phyloP scores from a whole-genome alignment of 2,329 filamentous ascomycete genomes.

The Ophiobolus disseminans region DNA sequence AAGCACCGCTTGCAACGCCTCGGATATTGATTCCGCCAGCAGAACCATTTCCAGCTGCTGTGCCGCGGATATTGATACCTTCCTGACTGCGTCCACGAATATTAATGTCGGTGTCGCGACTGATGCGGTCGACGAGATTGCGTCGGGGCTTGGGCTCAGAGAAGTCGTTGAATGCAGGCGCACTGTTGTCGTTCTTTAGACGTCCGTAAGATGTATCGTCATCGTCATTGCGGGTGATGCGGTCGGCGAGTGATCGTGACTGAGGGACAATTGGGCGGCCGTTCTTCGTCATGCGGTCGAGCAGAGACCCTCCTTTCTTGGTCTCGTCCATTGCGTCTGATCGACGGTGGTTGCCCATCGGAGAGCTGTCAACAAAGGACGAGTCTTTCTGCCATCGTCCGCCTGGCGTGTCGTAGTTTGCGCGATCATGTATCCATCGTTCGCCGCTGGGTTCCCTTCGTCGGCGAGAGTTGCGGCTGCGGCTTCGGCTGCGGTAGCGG shows the following conservation, averaged over 20 bases:
- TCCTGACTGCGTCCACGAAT: constrained; percentile 28
- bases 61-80: constrained; percentile 44
- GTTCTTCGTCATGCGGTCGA: constrained; percentile 46
- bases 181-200: constrained; percentile 41
- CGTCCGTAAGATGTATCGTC: constrained; percentile 35
- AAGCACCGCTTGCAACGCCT: constrained; percentile 43
- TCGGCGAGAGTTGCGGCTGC: constrained; percentile 33
- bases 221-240: constrained; percentile 41
- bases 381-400: constrained; percentile 38
- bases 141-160: constrained; percentile 29
- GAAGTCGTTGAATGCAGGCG: constrained; percentile 32
- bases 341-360: constrained; percentile 53
- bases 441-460: constrained; percentile 33
- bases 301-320: constrained; percentile 33
- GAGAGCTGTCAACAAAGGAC: constrained; percentile 44
- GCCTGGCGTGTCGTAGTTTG: constrained; percentile 27
- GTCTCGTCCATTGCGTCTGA: constrained; percentile 52
- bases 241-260: constrained; percentile 36
- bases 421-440: constrained; percentile 41
- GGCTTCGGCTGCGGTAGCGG: constrained; percentile 53
- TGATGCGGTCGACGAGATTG: constrained; percentile 33
- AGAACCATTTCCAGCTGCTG: constrained; percentile 24
- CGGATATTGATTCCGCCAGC: constrained; percentile 38
- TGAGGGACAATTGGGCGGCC: constrained; percentile 33
- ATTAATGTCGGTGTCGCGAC: constrained; percentile 27